Percentiles rank a stretch among this genome's conserved stretches.
Conservation (phyloP, 495 filamentous ascomycete genomes). For the Neurospora sp. region DNA sequence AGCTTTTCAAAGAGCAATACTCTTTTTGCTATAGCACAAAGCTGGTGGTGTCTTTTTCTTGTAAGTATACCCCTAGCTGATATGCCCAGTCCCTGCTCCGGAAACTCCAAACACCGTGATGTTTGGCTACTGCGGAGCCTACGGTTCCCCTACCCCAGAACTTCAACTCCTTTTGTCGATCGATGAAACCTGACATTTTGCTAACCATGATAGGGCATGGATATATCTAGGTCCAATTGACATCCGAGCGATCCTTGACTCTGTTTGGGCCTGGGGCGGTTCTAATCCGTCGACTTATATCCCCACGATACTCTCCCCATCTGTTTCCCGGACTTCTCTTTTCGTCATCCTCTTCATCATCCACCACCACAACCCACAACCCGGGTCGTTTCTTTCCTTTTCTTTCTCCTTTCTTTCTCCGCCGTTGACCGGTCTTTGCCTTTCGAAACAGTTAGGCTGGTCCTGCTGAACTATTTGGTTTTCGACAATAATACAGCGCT, state of each 20-base stretch:
- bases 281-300: background rate
- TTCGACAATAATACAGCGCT: slow-evolving; percentile 26
- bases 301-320: background rate
- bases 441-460: slow-evolving; percentile 26
- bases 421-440: slow-evolving; percentile 20
- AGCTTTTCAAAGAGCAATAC: background rate
- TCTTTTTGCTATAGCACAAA: background rate
- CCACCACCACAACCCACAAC: slow-evolving; percentile 14
- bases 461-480: slow-evolving; percentile 20
- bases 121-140: background rate
- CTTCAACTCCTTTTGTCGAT: background rate
- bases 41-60: background rate
- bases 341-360: slow-evolving; percentile 19
- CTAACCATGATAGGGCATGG: background rate
- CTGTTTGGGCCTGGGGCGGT: background rate
- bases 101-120: background rate
- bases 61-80: background rate
- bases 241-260: background rate
- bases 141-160: background rate
- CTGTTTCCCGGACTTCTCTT: background rate
- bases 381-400: slow-evolving; percentile 14
- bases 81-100: background rate
- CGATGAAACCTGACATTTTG: background rate
- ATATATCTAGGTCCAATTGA: background rate
- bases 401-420: slow-evolving; percentile 18